Evolutionary conservation across 768 basidiomycete genomes (phyloP), one percentile per base, ranked within the genome.

Genomic region (Amanita polypyramis): DNA sequence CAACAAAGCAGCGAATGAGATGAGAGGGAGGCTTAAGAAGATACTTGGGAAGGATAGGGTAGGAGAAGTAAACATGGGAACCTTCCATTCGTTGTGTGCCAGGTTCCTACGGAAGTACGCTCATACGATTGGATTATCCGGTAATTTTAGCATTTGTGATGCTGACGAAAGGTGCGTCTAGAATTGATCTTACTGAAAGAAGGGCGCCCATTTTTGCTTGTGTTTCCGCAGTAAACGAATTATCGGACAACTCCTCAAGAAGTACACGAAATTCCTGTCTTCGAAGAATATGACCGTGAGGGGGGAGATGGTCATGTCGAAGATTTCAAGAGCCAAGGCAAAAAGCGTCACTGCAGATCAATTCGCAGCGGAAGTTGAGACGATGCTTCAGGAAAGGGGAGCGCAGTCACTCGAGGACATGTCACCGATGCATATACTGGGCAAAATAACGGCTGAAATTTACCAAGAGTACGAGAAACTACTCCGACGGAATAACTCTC

Each of bases 1-100:
- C 8, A 91, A 91, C 66, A 90, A 90, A 62, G 89, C 90, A 12
- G 88, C 90, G 1, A 82, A 78, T 51, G 91, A 93, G 66, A 91
- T 93, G 88, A 73, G 76, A 45, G 71, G 77, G 43, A 73, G 91
- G 3, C 66, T 95, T 25, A 64, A 65, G 15, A 76, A 73, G 51
- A 63, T 92, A 2, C 71, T 95, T 30, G 90, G 89, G 3, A 72
- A 76, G 33, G 61, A 73, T 21, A 58, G 57, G 2, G 81, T 80
- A 0, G 63, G 67, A 9, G 64, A 70, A 33, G 67, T 93, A 19
- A 71, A 70, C 53, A 68, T 77, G 80, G 87, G 87, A 5, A 90
- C 87, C 0, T 90, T 89, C 55, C 87, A 90, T 58, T 75, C 85
- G 0, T 65, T 86, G 1, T 90, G 87, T 57, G 84, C 80, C 0